Evolutionary conservation across 805 yeast species (phyloP), one percentile per base, ranked within the genome.

Genomic region (Saccharomyces eubayanus): DNA sequence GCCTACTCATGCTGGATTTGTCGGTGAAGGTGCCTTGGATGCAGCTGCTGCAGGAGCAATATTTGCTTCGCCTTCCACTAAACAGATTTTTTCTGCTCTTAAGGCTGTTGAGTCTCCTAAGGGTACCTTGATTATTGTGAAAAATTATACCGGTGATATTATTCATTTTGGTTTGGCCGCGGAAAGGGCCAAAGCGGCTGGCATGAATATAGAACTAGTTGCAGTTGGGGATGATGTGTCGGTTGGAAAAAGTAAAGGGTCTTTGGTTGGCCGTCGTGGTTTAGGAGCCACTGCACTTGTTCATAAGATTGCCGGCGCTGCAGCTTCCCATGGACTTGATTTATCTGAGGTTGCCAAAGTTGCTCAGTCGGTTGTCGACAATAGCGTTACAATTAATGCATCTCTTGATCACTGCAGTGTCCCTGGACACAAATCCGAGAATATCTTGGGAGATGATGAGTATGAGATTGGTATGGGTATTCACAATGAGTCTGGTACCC

Each of bases 401-500:
- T 84, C 94, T 2, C 75, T 89, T 57, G 95, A 86, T 61, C 88
- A 90, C 61, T 87, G 90, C 47, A 79, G 85, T 21, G 90, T 89
- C 30, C 96, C 96, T 6, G 94, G 94, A 3, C 79, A 84, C 61
- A 77, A 74, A 51, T 74, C 74, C 50, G 82, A 76, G 59, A 71
- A 74, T 28, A 59, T 67, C 52, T 75, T 87, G 53, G 77, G 72
- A 16, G 75, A 70, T 10, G 74, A 82, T 57, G 87, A 85, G 66
- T 84, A 84, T 57, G 96, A 89, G 68, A 77, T 89, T 55, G 96
- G 96, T 12, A 83, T 89, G 80, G 96, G 96, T 30, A 89, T 89
- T 55, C 96, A 89, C 70, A 89, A 89, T 62, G 96, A 89, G 68
- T 89, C 96, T 1, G 96, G 96, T 50, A 80, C 81, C 57, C 75